Evolutionary conservation across 257 asterid genomes (phyloP).

Genomic region (Striga asiatica): DNA sequence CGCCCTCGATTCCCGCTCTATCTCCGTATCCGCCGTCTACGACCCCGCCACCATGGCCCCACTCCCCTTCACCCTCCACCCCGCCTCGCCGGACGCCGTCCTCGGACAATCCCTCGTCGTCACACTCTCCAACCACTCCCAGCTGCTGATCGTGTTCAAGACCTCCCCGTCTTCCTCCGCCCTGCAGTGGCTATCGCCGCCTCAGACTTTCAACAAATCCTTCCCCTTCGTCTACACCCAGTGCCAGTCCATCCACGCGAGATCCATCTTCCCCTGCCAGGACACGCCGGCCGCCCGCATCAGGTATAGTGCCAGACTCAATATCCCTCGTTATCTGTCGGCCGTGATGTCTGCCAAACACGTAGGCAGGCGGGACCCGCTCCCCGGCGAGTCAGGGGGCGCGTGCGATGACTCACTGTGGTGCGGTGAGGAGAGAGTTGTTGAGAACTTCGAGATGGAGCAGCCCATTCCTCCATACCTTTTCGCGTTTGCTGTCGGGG

Average conservation of each 20-base stretch:
- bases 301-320: conserved; percentile 50
- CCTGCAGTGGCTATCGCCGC: conserved; percentile 89
- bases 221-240: conserved; percentile 86
- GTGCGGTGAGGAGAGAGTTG: conserved; percentile 75
- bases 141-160: conserved; percentile 33
- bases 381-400: conserved; percentile 31
- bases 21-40: conserved; percentile 45
- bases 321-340: conserved; percentile 51
- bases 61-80: conserved; percentile 43
- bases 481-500: conserved; percentile 93
- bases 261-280: conserved; percentile 95
- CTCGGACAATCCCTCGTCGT: conserved; percentile 47
- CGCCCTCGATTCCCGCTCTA: conserved; percentile 74
- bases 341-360: conserved; percentile 85
- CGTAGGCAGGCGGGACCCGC: conserved; percentile 43
- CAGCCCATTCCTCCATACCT: conserved; percentile 82
- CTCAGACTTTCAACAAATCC: conserved; percentile 66
- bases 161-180: conserved; percentile 61
- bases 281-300: conserved; percentile 91
- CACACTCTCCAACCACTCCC: conserved; percentile 50
- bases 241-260: conserved; percentile 86
- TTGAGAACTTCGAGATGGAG: conserved; percentile 89
- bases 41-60: conserved; percentile 40
- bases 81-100: conserved; percentile 34
- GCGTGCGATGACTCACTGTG: conserved; percentile 68